phyloP scores from a whole-genome alignment of 2,329 filamentous ascomycete genomes.

The Leptographium lundbergii region DNA sequence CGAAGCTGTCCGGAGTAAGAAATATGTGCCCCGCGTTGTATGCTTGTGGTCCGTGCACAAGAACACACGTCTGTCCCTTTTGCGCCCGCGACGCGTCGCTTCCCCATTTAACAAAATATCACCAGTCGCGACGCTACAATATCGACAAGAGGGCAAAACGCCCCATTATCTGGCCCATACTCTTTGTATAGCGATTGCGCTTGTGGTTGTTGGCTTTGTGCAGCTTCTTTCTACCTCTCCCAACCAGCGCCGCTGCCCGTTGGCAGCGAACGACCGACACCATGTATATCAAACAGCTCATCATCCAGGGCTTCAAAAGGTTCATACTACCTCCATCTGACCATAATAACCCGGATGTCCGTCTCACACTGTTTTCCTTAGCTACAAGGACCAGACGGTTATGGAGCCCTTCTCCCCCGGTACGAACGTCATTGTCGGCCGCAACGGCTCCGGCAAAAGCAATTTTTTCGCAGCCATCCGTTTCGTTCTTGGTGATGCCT shows the following conservation, averaged over 20 bases:
- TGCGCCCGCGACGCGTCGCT: constrained; percentile 12
- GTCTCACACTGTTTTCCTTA: constrained; percentile 24
- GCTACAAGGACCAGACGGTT: constrained; percentile 98
- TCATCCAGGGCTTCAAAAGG: constrained; percentile 99
- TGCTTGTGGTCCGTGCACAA: constrained; percentile 9
- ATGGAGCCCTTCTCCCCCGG: constrained; percentile 97
- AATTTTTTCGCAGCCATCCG: constrained; percentile 99
- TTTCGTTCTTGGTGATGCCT: constrained; percentile 95
- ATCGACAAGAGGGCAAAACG: background rate
- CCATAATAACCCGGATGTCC: background rate
- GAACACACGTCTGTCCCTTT: constrained; percentile 2
- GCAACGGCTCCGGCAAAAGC: constrained; percentile 98
- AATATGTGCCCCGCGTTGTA: constrained; percentile 7
- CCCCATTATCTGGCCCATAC: background rate
- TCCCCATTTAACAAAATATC: constrained; percentile 8
- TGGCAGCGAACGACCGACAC: constrained; percentile 21
- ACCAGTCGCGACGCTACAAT: background rate
- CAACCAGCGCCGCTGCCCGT: constrained; percentile 11
- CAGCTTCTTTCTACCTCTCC: background rate
- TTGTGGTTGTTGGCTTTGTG: background rate
- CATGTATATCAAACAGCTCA: constrained; percentile 99
- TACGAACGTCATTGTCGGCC: constrained; percentile 96
- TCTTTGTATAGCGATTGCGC: background rate
- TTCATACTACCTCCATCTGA: constrained; percentile 13
- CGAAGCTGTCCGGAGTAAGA: background rate